A percentile compares a stretch with the other conserved stretches of the same genome.
These are phyloP conservation scores for Alternaria conjuncta DNA, from an alignment of 2,329 filamentous ascomycete species.

Conservation along the genomic window DNA sequence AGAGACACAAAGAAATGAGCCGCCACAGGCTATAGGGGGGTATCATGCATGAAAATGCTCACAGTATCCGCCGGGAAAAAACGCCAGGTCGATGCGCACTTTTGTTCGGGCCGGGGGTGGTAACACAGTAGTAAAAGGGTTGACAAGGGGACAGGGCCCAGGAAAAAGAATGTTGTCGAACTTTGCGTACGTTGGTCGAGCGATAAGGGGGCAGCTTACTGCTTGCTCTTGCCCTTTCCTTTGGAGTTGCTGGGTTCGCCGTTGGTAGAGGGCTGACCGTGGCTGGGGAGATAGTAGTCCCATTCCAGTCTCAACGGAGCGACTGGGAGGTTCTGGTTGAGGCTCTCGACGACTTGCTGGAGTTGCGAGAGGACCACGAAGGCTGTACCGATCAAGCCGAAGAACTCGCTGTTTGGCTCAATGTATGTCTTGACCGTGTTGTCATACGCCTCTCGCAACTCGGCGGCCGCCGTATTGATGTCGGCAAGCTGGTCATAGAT, in stretches of 20 bases:
- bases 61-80: not conserved
- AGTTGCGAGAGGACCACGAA: conserved; percentile 8
- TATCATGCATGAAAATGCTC: not conserved
- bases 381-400: conserved; percentile 2
- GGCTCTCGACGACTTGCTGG: conserved; percentile 9
- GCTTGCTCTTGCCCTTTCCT: not conserved
- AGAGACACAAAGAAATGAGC: not conserved
- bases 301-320: conserved; percentile 2
- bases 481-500: not conserved
- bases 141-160: not conserved
- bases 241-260: not conserved
- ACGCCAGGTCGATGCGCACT: not conserved
- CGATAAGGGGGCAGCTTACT: not conserved
- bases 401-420: conserved; percentile 7
- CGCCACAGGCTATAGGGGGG: not conserved
- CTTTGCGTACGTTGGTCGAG: not conserved
- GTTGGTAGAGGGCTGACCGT: not conserved
- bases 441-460: conserved; percentile 10
- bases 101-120: not conserved
- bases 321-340: conserved; percentile 17
- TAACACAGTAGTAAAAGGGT: not conserved
- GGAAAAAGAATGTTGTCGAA: not conserved
- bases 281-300: not conserved
- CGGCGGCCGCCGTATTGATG: not conserved
- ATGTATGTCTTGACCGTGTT: conserved; percentile 6